phyloP scores from a whole-genome alignment of 495 filamentous ascomycete species.

The Penicillium odoratum region DNA sequence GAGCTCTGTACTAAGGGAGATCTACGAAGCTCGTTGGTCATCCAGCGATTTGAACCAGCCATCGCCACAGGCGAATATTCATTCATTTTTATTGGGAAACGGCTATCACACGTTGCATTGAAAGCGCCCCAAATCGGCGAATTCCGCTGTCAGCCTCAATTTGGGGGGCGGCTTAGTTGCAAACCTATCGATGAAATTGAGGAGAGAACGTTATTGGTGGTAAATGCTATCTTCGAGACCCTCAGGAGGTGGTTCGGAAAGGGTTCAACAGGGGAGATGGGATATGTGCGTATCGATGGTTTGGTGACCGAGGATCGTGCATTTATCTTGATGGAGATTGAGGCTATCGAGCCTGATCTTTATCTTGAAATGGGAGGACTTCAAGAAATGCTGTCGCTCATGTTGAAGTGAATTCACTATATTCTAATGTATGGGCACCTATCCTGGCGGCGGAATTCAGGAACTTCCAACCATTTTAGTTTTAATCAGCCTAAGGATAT shows the following conservation, averaged over 20 bases:
- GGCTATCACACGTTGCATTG: constrained; percentile 1
- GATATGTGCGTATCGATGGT: constrained; percentile 6
- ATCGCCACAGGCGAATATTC: constrained; percentile 7
- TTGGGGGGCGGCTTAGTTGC: background rate
- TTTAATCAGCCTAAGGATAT: no score
- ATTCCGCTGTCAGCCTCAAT: constrained; percentile 5
- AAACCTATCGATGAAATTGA: constrained; percentile 2
- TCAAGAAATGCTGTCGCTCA: background rate
- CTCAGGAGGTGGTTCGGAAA: background rate
- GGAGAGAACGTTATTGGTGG: background rate
- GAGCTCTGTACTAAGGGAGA: background rate
- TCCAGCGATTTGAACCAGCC: constrained; percentile 5
- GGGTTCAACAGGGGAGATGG: constrained; percentile 1
- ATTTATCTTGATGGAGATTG: constrained; percentile 6
- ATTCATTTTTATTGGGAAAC: constrained; percentile 3
- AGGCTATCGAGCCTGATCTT: constrained; percentile 10
- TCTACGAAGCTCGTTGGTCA: constrained; percentile 1
- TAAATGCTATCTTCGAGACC: constrained; percentile 7
- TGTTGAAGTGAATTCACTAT: background rate
- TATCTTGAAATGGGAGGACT: constrained; percentile 8
- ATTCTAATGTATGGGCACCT: no score
- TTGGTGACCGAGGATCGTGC: constrained; percentile 10
- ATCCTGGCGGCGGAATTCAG: no score
- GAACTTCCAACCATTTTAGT: no score
- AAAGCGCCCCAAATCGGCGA: constrained; percentile 6